These are phyloP conservation scores for Brassica incana DNA, from an alignment of 345 rosid genomes.

Conservation along the genomic window DNA sequence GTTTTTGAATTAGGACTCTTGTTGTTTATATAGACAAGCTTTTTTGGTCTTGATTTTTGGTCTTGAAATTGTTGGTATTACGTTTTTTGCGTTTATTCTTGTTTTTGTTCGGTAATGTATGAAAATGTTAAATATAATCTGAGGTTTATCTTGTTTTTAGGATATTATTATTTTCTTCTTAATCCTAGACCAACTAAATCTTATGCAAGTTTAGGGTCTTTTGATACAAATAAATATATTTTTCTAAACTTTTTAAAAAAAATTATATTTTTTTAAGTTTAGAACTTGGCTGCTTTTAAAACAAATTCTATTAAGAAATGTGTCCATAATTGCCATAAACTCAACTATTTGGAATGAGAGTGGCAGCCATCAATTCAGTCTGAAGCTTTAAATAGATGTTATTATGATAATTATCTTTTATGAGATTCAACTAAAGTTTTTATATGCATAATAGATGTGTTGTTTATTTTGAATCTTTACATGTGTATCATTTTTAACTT, in stretches of 20 bases:
- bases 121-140: neutral
- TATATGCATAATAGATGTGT: too few relatives aligned
- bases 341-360: too few relatives aligned
- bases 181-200: neutral
- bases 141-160: constrained; percentile 30
- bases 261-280: neutral
- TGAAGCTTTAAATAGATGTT: too few relatives aligned
- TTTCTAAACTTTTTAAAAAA: neutral
- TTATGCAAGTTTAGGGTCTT: neutral
- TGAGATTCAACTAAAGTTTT: too few relatives aligned
- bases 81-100: constrained; percentile 24
- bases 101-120: constrained; percentile 3
- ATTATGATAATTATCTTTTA: too few relatives aligned
- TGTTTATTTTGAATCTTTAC: too few relatives aligned
- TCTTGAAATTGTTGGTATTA: constrained; percentile 15
- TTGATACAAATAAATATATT: neutral
- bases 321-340: neutral
- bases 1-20: neutral
- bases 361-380: too few relatives aligned
- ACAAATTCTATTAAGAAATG: neutral
- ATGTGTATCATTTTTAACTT: too few relatives aligned
- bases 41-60: neutral
- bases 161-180: neutral
- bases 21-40: constrained; percentile 2
- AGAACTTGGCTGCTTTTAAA: neutral